These are phyloP conservation scores for Xerocomus brunneocitrinus DNA, from an alignment of 768 basidiomycete genomes.

Conservation along the genomic window DNA sequence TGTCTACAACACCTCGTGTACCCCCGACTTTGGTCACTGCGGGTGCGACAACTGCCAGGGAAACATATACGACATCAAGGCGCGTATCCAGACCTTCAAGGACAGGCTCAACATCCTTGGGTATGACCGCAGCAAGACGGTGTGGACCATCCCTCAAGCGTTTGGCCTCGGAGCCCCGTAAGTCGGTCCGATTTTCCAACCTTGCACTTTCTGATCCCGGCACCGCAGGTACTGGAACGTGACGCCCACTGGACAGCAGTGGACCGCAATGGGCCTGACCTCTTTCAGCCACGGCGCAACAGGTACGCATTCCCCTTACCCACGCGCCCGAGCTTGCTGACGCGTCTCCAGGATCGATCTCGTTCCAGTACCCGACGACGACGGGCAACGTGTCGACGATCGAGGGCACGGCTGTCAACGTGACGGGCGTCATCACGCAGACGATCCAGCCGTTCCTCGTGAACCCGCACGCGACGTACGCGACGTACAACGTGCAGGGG, in stretches of 20 bases:
- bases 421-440: conserved; percentile 3
- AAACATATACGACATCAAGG: conserved; percentile 56
- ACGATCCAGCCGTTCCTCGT: conserved; percentile 22
- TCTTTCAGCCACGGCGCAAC: conserved; percentile 27
- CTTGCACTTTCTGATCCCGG: not conserved
- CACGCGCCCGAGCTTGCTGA: not conserved
- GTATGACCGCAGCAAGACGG: conserved; percentile 59
- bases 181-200: not conserved
- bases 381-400: conserved; percentile 21
- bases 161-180: conserved; percentile 50
- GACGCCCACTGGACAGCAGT: conserved; percentile 27
- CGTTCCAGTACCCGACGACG: conserved; percentile 25
- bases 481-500: conserved; percentile 10
- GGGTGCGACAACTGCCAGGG: conserved; percentile 70
- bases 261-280: conserved; percentile 21
- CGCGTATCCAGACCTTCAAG: conserved; percentile 61
- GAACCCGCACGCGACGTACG: conserved; percentile 3
- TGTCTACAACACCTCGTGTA: conserved; percentile 59
- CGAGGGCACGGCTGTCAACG: conserved; percentile 12
- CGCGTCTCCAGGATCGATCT: conserved; percentile 21
- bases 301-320: conserved; percentile 5
- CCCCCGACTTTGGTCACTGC: conserved; percentile 63
- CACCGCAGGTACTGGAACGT: conserved; percentile 25
- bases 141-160: conserved; percentile 78
- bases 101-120: conserved; percentile 56